Evolutionary conservation across 306 rosid species (phyloP), one percentile per base, ranked within the genome.

Genomic region (Vigna radiata): DNA sequence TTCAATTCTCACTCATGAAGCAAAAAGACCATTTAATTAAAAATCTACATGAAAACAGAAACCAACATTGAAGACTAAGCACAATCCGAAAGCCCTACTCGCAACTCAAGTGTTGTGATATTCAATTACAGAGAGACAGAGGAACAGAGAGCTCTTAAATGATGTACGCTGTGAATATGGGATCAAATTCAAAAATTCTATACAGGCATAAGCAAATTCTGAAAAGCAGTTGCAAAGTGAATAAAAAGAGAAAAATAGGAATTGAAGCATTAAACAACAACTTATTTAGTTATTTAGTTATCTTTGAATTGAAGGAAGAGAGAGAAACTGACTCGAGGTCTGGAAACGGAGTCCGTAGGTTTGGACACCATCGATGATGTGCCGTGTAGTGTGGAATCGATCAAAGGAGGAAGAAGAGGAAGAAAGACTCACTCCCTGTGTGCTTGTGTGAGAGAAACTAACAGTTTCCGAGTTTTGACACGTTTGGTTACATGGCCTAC

Each of bases 361-460:
- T 83, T 86, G 90, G 93, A 84, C 50, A 78, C 90, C 89, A 89
- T 87, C 81, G 89, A 65, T 59, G 75, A 73, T 67, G 82, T 65
- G 63, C 47, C 52, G 68, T 44, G 54, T 7, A 4, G 73, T 7
- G 41, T 12, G 44, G 43, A 48, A 77, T 43, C 70, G 79, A 77
- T 47, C 70, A n/a, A 46, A 18, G 67, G 43, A 46, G 10, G 58
- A 56, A 67, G 58, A 59, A 47, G 41, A 8, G 7, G 1, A 59
- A 69, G 77, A 52, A 18, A 52, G 16, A 41, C 12, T 37, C 31
- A 70, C 69, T 70, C 56, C 29, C 58, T 47, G 29, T 37, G 68
- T 19, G 60, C 14, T 37, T 37, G 72, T 31, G 9, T 4, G 52
- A 44, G 29, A 77, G 27, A 27, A 56, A 77, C 8, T 18, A 52